Evolutionary conservation across 306 rosid genomes (phyloP), one percentile per base, ranked within the genome.

Genomic region (Gastrolobium villosum): DNA sequence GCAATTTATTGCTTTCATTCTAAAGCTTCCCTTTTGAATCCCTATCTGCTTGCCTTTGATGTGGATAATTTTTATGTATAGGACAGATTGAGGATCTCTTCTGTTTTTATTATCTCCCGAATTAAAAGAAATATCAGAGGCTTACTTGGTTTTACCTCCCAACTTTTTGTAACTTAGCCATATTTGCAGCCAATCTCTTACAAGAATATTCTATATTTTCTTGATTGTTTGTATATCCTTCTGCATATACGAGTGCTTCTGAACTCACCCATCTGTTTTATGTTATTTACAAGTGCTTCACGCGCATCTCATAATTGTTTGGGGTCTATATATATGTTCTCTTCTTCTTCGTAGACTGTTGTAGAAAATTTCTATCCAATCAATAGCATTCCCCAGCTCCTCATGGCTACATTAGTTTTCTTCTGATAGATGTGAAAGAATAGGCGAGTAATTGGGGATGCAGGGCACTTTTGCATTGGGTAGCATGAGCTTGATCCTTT

Each of bases 141-240:
- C 40, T 36, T 57, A 74, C 65, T n/a, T 65, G 56, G 57, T 59
- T 76, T 61, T 70, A 30, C 70, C 44, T 65, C 64, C 7, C 10
- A 8, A 60, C 5, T 57, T 34, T 55, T 41, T 43, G 43, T 65
- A 54, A 8, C 1, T n/a, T 41, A 56, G 7, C 13, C 54, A n/a
- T 9, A 41, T 74, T 41, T 45, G 35, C 64, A 37, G 32, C 56
- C 57, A 55, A n/a, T 64, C 3, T n/a, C 63, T 9, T 9, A 39
- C 71, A 2, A 8, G 64, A 46, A 56, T 36, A 36, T 64, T 45
- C 31, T 28, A 45, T 35, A 44, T 13, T 59, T 74, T 11, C 0
- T 10, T 40, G 32, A 10, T 50, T 72, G 50, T 72, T 72, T 79
- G 61, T 10, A 20, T 54, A 43, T 40, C 56, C 4, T 10, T 5